Evolutionary conservation across 2,329 filamentous ascomycete species (phyloP).

Genomic region (Talaromyces sp.): DNA sequence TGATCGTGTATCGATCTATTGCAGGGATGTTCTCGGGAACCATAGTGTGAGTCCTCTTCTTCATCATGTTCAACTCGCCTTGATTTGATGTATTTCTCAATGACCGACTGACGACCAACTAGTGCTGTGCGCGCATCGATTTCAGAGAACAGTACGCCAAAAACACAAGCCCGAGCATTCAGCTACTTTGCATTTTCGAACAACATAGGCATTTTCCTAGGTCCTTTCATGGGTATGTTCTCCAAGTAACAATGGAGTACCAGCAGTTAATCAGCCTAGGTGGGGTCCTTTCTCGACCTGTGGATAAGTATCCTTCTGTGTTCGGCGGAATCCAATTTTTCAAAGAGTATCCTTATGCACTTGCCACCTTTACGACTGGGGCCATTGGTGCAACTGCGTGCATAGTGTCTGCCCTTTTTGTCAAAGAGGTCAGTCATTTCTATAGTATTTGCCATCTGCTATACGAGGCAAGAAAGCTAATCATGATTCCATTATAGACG

Average conservation of each 20-base stretch:
- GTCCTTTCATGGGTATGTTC: constrained; percentile 55
- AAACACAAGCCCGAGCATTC: constrained; percentile 69
- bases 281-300: constrained; percentile 66
- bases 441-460: constrained; percentile 19
- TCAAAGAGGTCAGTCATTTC: constrained; percentile 52
- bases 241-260: background rate
- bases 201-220: constrained; percentile 71
- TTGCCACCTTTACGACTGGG: constrained; percentile 59
- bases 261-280: constrained; percentile 40
- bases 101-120: background rate
- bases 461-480: constrained; percentile 14
- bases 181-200: constrained; percentile 72
- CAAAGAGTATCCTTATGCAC: constrained; percentile 60
- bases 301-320: constrained; percentile 55
- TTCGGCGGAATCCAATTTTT: constrained; percentile 60
- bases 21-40: constrained; percentile 72
- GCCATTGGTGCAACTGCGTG: constrained; percentile 53
- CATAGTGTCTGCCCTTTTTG: constrained; percentile 51
- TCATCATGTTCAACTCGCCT: background rate
- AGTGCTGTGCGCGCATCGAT: constrained; percentile 71
- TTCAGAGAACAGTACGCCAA: constrained; percentile 64
- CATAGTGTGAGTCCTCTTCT: constrained; percentile 48
- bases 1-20: constrained; percentile 67
- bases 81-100: background rate
- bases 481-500: constrained; percentile 24